Conservation (phyloP, 2,329 filamentous ascomycete genomes). For the Fusarium mangiferae region DNA sequence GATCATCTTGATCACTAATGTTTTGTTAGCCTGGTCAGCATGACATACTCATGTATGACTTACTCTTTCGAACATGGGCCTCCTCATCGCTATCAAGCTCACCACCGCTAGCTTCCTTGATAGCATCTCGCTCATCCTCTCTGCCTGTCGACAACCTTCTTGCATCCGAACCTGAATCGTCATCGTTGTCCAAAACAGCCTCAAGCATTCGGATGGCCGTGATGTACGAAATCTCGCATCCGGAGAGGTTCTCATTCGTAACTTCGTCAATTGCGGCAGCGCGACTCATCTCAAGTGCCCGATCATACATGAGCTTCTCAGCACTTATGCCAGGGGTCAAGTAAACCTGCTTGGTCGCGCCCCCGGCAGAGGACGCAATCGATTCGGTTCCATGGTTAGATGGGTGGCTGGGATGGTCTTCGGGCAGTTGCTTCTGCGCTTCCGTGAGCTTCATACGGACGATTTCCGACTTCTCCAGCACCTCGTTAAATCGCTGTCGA, state of each 20-base stretch:
- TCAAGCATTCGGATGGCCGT: slow-evolving; percentile 96
- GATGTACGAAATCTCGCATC: slow-evolving; percentile 92
- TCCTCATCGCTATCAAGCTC: slow-evolving; percentile 76
- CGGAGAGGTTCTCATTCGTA: slow-evolving; percentile 85
- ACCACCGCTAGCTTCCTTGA: slow-evolving; percentile 51
- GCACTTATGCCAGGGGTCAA: slow-evolving; percentile 91
- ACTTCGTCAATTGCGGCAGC: slow-evolving; percentile 96
- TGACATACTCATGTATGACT: slow-evolving; percentile 44
- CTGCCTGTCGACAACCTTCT: slow-evolving; percentile 51
- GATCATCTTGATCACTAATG: slow-evolving; percentile 71
- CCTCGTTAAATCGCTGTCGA: slow-evolving; percentile 93
- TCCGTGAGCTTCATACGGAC: slow-evolving; percentile 90
- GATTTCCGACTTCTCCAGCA: slow-evolving; percentile 93
- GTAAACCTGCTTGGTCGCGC: slow-evolving; percentile 80
- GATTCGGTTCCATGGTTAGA: slow-evolving; percentile 75
- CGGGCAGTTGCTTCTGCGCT: slow-evolving; percentile 83
- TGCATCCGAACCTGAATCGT: slow-evolving; percentile 52
- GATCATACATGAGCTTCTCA: slow-evolving; percentile 98
- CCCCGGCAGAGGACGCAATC: slow-evolving; percentile 65
- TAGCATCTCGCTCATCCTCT: slow-evolving; percentile 54
- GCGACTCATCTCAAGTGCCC: slow-evolving; percentile 95
- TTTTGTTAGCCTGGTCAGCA: slow-evolving; percentile 36
- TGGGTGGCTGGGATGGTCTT: slow-evolving; percentile 87
- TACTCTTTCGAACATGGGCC: slow-evolving; percentile 78
- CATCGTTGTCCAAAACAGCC: slow-evolving; percentile 89